phyloP scores from a whole-genome alignment of 306 rosid genomes.

The Betula pendula region DNA sequence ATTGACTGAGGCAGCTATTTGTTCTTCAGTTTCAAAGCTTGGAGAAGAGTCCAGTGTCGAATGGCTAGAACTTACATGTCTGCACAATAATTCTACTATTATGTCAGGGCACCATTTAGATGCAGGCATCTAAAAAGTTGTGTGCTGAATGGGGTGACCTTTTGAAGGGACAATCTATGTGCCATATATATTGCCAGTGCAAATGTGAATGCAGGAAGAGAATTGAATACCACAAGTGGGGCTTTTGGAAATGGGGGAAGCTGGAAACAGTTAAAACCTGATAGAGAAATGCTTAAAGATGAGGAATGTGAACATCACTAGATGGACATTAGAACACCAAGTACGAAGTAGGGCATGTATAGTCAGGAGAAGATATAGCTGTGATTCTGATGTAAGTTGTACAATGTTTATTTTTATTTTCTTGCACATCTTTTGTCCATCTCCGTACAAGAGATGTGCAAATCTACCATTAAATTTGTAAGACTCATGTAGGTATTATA shows the following conservation, averaged over 20 bases:
- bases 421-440: no score
- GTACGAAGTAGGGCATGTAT: background rate
- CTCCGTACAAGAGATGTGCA: no score
- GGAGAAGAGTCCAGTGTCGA: background rate
- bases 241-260: background rate
- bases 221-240: background rate
- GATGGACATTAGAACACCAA: background rate
- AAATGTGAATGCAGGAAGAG: background rate
- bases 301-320: background rate
- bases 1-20: background rate
- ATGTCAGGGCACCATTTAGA: background rate
- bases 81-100: background rate
- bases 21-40: background rate
- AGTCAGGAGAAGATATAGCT: background rate
- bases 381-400: background rate
- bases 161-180: background rate
- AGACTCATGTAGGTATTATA: no score
- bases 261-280: background rate
- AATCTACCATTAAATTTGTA: no score
- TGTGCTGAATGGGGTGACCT: background rate
- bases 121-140: background rate
- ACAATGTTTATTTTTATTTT: no score
- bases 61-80: background rate
- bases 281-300: background rate
- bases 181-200: background rate